phyloP scores from a whole-genome alignment of 345 rosid species.

The Lumnitzera littorea region DNA sequence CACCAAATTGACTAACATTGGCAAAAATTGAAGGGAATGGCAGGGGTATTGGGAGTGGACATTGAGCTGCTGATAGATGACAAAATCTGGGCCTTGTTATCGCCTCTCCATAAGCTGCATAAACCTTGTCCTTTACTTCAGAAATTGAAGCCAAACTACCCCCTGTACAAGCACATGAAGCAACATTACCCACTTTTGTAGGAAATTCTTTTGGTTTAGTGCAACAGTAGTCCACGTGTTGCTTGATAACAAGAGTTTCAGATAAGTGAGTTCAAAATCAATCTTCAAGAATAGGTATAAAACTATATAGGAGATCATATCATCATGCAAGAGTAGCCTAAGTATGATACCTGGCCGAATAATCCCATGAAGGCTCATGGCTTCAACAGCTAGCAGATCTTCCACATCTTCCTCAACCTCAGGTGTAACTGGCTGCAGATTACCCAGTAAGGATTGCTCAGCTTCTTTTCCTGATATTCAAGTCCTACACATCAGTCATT shows the following conservation, averaged over 20 bases:
- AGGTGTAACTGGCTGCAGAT: conserved; percentile 60
- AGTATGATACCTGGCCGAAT: conserved; percentile 36
- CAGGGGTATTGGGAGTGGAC: conserved; percentile 87
- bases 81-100: conserved; percentile 46
- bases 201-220: not conserved
- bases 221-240: not conserved
- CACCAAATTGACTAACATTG: conserved; percentile 54
- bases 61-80: conserved; percentile 56
- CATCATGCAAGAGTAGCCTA: not conserved
- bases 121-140: conserved; percentile 54
- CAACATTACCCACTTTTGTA: not conserved
- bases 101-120: conserved; percentile 38
- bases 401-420: conserved; percentile 55
- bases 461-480: conserved; percentile 30
- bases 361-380: conserved; percentile 67
- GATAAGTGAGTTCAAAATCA: not conserved
- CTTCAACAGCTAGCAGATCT: conserved; percentile 59
- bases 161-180: conserved; percentile 22
- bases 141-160: conserved; percentile 41
- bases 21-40: conserved; percentile 89
- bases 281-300: not conserved
- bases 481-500: conserved; percentile 5
- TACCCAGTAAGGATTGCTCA: conserved; percentile 33
- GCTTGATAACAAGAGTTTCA: not conserved
- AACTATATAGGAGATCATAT: not conserved